phyloP scores from a whole-genome alignment of 177 flowering plant genomes.

The Vitis hybrid region DNA sequence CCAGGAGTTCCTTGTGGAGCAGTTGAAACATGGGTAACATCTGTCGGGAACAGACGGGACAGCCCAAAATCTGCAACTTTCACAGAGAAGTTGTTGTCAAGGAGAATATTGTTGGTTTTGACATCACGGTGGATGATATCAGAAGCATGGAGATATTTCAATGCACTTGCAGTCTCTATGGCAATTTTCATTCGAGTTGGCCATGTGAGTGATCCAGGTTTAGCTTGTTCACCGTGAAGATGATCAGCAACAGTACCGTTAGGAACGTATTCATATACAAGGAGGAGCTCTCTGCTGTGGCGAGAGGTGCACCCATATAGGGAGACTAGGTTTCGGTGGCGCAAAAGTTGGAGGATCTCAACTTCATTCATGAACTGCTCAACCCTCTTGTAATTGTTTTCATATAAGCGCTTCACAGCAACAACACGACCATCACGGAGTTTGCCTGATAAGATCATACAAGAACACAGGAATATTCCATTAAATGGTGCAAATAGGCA shows the following conservation, averaged over 20 bases:
- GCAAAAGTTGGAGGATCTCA: constrained; percentile 45
- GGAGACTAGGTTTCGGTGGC: constrained; percentile 51
- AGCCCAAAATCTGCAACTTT: no score
- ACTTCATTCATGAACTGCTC: constrained; percentile 66
- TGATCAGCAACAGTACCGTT: constrained; percentile 74
- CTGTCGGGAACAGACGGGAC: constrained; percentile 51
- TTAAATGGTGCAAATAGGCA: background rate
- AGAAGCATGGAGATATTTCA: constrained; percentile 54
- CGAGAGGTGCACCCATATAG: constrained; percentile 68
- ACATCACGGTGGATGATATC: constrained; percentile 19
- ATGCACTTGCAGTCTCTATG: constrained; percentile 53
- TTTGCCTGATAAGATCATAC: constrained; percentile 32
- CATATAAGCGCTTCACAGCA: constrained; percentile 67
- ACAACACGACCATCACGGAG: constrained; percentile 65
- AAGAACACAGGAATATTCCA: background rate
- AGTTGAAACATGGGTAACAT: constrained; percentile 59
- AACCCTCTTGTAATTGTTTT: constrained; percentile 52
- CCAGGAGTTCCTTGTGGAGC: constrained; percentile 76
- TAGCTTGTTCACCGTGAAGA: constrained; percentile 44
- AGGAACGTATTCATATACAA: constrained; percentile 58
- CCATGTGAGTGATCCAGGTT: constrained; percentile 45
- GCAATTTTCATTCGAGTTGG: constrained; percentile 49
- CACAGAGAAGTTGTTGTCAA: no score
- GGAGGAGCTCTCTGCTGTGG: constrained; percentile 51
- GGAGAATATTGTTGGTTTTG: no score